Evolutionary conservation across 768 basidiomycete species (phyloP), one percentile per base, ranked within the genome.

Genomic region (Lentinula guzmanii): DNA sequence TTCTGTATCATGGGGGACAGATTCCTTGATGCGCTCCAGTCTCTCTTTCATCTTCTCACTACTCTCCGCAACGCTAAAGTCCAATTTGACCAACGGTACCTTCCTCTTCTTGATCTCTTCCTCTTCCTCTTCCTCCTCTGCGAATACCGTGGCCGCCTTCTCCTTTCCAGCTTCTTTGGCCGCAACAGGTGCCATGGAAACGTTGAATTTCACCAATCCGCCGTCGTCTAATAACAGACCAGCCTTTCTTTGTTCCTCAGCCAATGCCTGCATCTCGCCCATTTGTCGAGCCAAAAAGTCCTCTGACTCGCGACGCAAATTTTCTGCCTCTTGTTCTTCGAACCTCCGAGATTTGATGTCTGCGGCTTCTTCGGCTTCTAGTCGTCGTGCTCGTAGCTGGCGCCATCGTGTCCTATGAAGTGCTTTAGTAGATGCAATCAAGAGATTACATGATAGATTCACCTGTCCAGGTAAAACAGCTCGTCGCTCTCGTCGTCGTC

Each of bases 401-500:
- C 96, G 87, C 97, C 97, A 99, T 34, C 93, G 89, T 7, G 80
- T 70, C n/a, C 93, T 93, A 62, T 11, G 1, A 21, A 63, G 53
- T 54, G 15, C 51, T 59, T n/a, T 66, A 51, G 21, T 0, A 64
- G 3, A 37, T 33, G 28, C n/a, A 16, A 43, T 18, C 15, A 50
- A n/a, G 15, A 16, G 3, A 39, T 11, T 2, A 11, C 43, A 16
- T n/a, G 0, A 24, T 21, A 43, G 16, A 67, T 87, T 53, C 64
- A 93, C 92, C 95, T 84, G 70, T 98, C 97, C 50, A 90, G 82
- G 68, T 95, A 96, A 76, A 95, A 99, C 34, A 86, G 70, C 67
- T 99, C 97, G 65, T 95, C 89, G 60, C 94, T 95, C 67, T 92
- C 88, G 61, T 96, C 95, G 62, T 93, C 91, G 68, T 96, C 93